Conservation (phyloP, 2,329 filamentous ascomycete species). For the Chaetomium strumarium region DNA sequence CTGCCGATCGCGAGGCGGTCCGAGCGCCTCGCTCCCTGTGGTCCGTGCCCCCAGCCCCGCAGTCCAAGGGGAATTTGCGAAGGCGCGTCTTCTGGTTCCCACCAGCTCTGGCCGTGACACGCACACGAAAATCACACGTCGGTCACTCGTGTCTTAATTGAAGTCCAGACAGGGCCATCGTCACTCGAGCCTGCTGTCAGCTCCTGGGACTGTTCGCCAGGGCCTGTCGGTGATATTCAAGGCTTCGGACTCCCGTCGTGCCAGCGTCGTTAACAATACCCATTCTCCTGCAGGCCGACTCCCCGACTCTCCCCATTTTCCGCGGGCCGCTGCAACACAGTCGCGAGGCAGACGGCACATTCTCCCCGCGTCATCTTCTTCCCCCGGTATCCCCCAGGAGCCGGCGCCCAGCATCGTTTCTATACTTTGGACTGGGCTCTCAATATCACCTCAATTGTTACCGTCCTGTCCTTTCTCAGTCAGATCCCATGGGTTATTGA, state of each 20-base stretch:
- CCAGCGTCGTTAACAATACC: neutral
- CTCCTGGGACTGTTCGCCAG: neutral
- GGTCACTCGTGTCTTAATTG: constrained; percentile 20
- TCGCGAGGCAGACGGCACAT: neutral
- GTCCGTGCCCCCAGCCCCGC: neutral
- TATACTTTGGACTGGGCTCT: too few species aligned
- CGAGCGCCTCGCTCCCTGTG: neutral
- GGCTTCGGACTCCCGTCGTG: neutral
- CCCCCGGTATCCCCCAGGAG: too few species aligned
- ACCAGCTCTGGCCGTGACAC: constrained; percentile 16
- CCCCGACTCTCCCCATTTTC: constrained; percentile 13
- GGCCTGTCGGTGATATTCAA: neutral
- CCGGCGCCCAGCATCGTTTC: too few species aligned
- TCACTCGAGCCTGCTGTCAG: neutral
- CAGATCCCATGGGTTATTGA: too few species aligned
- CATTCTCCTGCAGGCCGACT: constrained; percentile 15
- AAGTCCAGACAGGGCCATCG: constrained; percentile 12
- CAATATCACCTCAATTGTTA: too few species aligned
- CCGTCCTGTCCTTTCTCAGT: too few species aligned
- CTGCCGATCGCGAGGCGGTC: too few species aligned
- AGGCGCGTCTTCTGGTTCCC: constrained; percentile 11
- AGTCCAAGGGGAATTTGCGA: neutral
- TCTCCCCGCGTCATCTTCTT: neutral
- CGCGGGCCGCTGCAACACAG: constrained; percentile 19
- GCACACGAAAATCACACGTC: constrained; percentile 27